phyloP scores from a whole-genome alignment of 192 early-diverging fungal species.

The Powellomyces hirtus region DNA sequence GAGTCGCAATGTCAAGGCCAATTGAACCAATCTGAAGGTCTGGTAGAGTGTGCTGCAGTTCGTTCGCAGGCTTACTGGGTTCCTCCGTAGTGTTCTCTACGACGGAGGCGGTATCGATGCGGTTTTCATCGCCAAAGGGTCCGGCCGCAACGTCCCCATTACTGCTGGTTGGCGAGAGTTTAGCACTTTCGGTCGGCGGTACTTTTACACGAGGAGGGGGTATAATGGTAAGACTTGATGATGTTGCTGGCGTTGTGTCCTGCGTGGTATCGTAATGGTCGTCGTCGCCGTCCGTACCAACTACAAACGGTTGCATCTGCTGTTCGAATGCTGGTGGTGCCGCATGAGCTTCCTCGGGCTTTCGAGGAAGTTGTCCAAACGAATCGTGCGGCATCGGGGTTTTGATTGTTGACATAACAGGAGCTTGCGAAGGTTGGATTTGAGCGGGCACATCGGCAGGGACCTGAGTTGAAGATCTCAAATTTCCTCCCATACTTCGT shows the following conservation, averaged over 20 bases:
- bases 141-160: not conserved
- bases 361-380: not conserved
- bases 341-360: not conserved
- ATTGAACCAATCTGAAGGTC: not conserved
- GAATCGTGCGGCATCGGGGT: conserved; percentile 7
- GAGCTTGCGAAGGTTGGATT: too few species aligned
- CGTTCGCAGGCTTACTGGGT: not conserved
- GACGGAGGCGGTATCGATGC: not conserved
- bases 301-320: not conserved
- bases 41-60: not conserved
- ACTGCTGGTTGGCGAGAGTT: not conserved
- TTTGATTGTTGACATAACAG: too few species aligned
- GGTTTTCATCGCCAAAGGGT: conserved; percentile 9
- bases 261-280: not conserved
- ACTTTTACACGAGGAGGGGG: conserved; percentile 3
- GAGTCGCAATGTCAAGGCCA: not conserved
- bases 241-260: not conserved
- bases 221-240: not conserved
- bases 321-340: not conserved
- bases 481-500: not conserved
- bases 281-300: not conserved
- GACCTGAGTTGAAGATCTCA: not conserved
- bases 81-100: not conserved
- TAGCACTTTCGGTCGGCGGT: not conserved
- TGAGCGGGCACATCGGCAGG: too few species aligned